These are phyloP conservation scores for Pichia sp. DNA, from an alignment of 1,139 yeast genomes.

Conservation along the genomic window DNA sequence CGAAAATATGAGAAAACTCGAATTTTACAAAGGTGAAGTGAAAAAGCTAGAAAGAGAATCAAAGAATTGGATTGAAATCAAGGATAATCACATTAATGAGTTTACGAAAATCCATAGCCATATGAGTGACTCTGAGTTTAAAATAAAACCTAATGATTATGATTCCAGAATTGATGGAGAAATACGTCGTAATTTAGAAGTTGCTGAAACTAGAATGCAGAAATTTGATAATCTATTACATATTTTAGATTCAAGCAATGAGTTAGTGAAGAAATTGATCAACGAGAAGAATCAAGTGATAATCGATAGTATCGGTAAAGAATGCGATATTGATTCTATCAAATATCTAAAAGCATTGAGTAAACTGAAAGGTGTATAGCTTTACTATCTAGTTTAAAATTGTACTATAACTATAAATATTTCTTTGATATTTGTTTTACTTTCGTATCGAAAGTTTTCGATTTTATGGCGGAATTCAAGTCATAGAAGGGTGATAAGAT, in stretches of 20 bases:
- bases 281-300: slow-evolving; percentile 1
- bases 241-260: not conserved
- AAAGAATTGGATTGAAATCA: slow-evolving; percentile 11
- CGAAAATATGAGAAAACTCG: slow-evolving; percentile 39
- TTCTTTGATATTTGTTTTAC: slow-evolving; percentile 69
- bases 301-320: slow-evolving; percentile 10
- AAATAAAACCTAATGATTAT: not conserved
- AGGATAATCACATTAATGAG: not conserved
- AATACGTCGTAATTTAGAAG: not conserved
- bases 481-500: slow-evolving; percentile 81
- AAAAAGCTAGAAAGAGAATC: slow-evolving; percentile 38
- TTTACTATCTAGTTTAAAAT: too few species aligned
- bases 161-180: not conserved
- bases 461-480: slow-evolving; percentile 64
- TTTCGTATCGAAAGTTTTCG: slow-evolving; percentile 68
- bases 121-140: too few species aligned
- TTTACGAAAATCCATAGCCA: not conserved
- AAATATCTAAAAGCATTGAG: not conserved
- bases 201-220: not conserved
- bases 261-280: not conserved
- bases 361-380: not conserved
- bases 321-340: slow-evolving; percentile 17
- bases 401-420: slow-evolving; percentile 38
- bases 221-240: slow-evolving; percentile 1
- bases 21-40: slow-evolving; percentile 38